phyloP scores from a whole-genome alignment of 495 filamentous ascomycete species.

The Aspergillus baeticus region DNA sequence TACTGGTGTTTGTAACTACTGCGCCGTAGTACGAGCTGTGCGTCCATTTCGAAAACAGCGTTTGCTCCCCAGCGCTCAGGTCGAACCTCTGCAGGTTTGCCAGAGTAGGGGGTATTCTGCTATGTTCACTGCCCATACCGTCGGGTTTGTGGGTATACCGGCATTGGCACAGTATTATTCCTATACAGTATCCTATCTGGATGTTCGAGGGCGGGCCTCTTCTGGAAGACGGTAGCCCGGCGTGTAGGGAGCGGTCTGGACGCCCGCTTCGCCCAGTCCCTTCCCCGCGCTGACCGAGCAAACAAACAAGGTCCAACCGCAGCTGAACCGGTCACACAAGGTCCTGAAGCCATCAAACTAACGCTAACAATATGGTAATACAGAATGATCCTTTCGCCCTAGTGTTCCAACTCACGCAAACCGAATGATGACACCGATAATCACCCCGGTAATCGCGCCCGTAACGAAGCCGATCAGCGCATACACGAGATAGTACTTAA shows the following conservation, averaged over 20 bases:
- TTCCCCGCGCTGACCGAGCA: too few relatives aligned
- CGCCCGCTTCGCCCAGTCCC: too few relatives aligned
- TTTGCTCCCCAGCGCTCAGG: constrained; percentile 27
- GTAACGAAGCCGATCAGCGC: background rate
- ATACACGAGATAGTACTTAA: constrained; percentile 3
- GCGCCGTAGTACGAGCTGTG: constrained; percentile 34
- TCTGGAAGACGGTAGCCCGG: too few relatives aligned
- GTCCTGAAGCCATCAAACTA: background rate
- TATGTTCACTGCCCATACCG: too few relatives aligned
- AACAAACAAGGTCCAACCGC: too few relatives aligned
- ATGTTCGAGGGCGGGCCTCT: too few relatives aligned
- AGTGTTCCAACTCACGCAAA: background rate
- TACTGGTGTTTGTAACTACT: constrained; percentile 31
- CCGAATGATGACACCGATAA: background rate
- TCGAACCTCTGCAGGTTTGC: constrained; percentile 30
- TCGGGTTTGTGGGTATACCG: too few relatives aligned
- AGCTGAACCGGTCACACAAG: too few relatives aligned
- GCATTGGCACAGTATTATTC: too few relatives aligned
- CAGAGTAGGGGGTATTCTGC: constrained; percentile 29
- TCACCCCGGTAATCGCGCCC: background rate
- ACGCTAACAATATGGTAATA: background rate
- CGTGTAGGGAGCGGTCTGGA: too few relatives aligned
- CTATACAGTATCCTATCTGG: too few relatives aligned
- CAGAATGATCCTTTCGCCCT: background rate
- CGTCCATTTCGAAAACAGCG: constrained; percentile 27